Evolutionary conservation across 2,329 filamentous ascomycete genomes (phyloP).

Genomic region (Arthrinium phaeospermum): DNA sequence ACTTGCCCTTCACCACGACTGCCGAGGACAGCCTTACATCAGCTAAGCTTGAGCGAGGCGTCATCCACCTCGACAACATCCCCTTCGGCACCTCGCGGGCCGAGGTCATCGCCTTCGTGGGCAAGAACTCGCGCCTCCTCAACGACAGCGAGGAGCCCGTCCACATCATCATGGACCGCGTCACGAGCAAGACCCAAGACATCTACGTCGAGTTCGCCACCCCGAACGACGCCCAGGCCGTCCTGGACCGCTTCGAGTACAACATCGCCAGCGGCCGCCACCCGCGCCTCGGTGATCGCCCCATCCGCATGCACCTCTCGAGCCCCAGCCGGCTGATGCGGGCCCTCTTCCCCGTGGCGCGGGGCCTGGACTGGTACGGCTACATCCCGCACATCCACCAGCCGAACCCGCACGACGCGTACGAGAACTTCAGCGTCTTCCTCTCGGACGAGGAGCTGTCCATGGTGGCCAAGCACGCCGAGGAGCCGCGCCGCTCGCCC

Average conservation of each 20-base stretch:
- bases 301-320: constrained; percentile 62
- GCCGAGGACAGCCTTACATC: constrained; percentile 42
- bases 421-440: constrained; percentile 64
- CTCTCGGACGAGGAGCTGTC: constrained; percentile 67
- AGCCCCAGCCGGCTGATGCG: constrained; percentile 63
- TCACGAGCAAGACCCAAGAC: constrained; percentile 52
- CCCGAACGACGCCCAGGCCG: constrained; percentile 57
- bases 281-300: constrained; percentile 61
- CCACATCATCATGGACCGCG: constrained; percentile 55
- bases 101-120: constrained; percentile 52
- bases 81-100: constrained; percentile 47
- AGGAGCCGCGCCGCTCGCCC: constrained; percentile 65
- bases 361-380: constrained; percentile 61
- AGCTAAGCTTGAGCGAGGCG: constrained; percentile 44
- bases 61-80: constrained; percentile 56
- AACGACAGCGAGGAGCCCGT: constrained; percentile 48
- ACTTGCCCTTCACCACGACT: constrained; percentile 50
- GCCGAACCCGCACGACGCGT: constrained; percentile 45
- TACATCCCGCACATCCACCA: constrained; percentile 47
- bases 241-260: constrained; percentile 54
- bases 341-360: constrained; percentile 65
- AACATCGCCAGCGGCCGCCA: constrained; percentile 38
- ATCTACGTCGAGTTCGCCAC: constrained; percentile 51
- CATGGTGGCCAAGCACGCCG: constrained; percentile 68
- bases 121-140: constrained; percentile 47